Evolutionary conservation across 257 asterid species (phyloP).

Genomic region (Ballota nigra): DNA sequence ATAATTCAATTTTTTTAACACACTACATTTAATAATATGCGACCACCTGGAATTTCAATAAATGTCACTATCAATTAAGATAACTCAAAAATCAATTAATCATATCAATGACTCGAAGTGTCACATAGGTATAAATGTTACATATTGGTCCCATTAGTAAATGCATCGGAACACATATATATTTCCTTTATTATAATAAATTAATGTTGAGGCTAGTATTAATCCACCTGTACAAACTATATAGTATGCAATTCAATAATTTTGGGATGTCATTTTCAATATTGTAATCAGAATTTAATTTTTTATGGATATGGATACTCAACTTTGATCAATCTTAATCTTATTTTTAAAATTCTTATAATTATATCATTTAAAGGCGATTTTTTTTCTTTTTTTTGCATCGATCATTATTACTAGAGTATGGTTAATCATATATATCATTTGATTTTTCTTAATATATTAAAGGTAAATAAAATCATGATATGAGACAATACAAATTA

Average conservation of each 20-base stretch:
- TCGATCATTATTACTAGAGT: neutral
- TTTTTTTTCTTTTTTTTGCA: no score
- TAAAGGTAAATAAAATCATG: no score
- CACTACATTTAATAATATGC: neutral
- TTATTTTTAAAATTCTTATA: neutral
- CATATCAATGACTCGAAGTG: neutral
- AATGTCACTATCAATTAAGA: slow-evolving; percentile 10
- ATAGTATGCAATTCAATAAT: neutral
- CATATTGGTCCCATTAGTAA: slow-evolving; percentile 2
- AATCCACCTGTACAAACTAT: slow-evolving; percentile 8
- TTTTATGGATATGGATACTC: neutral
- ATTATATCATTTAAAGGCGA: neutral
- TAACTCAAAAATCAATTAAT: neutral
- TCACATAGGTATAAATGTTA: neutral
- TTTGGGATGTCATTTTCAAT: neutral
- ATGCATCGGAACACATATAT: neutral
- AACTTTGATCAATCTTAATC: neutral
- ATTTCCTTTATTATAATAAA: neutral
- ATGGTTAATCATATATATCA: neutral
- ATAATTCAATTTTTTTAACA: no score
- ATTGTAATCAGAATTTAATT: slow-evolving; percentile 3
- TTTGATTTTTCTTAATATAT: no score
- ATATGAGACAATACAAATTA: no score
- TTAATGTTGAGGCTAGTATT: neutral
- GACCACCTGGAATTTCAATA: slow-evolving; percentile 5